Conservation (phyloP, 306 rosid genomes). For the Purshia tridentata region DNA sequence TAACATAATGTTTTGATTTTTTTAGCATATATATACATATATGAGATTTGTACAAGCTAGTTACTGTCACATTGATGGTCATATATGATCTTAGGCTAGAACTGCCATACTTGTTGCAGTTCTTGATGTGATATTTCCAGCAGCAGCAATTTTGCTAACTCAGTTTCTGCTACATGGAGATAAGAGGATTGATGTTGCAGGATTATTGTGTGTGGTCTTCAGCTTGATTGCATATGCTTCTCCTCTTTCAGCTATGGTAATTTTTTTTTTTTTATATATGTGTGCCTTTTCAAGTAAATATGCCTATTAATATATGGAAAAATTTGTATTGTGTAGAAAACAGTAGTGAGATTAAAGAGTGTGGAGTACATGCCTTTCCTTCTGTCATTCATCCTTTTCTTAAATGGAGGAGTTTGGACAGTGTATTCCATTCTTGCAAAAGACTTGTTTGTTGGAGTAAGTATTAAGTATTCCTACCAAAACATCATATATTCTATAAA, state of each 20-base stretch:
- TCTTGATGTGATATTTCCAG: slow-evolving; percentile 32
- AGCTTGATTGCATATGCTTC: slow-evolving; percentile 41
- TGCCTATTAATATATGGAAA: not conserved
- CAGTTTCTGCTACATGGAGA: slow-evolving; percentile 27
- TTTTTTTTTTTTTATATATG: too few relatives aligned
- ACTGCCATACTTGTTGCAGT: slow-evolving; percentile 31
- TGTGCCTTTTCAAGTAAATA: not conserved
- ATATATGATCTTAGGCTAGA: slow-evolving; percentile 16
- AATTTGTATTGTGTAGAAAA: slow-evolving; percentile 22
- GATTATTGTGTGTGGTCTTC: slow-evolving; percentile 22
- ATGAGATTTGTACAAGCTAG: not conserved
- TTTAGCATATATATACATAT: too few relatives aligned
- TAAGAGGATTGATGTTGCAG: slow-evolving; percentile 29
- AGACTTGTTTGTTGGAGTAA: slow-evolving; percentile 39
- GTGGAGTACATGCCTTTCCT: slow-evolving; percentile 41
- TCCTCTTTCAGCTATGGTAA: slow-evolving; percentile 40
- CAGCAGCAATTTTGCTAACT: slow-evolving; percentile 25
- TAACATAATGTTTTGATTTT: too few relatives aligned
- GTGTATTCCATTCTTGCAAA: slow-evolving; percentile 30
- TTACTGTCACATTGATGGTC: not conserved
- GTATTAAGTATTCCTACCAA: not conserved
- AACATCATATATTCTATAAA: not conserved
- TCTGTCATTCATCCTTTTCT: slow-evolving; percentile 31
- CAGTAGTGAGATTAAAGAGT: slow-evolving; percentile 29
- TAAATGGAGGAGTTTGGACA: slow-evolving; percentile 39